These are phyloP conservation scores for Candida maesae DNA, from an alignment of 805 yeast species.

Conservation along the genomic window DNA sequence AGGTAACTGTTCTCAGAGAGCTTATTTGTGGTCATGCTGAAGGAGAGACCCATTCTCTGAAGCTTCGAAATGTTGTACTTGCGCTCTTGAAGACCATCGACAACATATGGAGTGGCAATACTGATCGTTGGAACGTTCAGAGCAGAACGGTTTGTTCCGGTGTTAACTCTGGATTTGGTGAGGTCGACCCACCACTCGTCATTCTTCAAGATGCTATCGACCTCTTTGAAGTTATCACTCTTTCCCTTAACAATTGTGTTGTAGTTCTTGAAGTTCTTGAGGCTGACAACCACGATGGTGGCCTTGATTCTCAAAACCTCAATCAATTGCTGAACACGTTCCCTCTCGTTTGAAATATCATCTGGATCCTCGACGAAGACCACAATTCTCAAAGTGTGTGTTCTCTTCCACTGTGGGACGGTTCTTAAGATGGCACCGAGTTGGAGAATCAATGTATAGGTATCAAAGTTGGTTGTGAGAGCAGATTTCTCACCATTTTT, in stretches of 20 bases:
- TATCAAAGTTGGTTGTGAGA: conserved; percentile 87
- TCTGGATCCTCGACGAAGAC: conserved; percentile 78
- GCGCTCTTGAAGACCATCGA: conserved; percentile 24
- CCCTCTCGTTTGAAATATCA: conserved; percentile 69
- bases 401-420: conserved; percentile 87
- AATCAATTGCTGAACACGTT: conserved; percentile 58
- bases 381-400: conserved; percentile 72
- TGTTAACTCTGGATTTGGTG: conserved; percentile 48
- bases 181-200: conserved; percentile 88
- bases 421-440: conserved; percentile 90
- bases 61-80: conserved; percentile 51
- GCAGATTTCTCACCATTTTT: conserved; percentile 62
- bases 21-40: conserved; percentile 67
- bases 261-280: conserved; percentile 57
- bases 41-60: conserved; percentile 73
- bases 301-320: conserved; percentile 84
- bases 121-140: conserved; percentile 33
- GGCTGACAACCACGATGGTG: conserved; percentile 66
- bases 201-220: conserved; percentile 47
- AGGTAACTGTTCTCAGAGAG: conserved; percentile 33
- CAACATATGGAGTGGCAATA: conserved; percentile 29
- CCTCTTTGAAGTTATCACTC: conserved; percentile 37
- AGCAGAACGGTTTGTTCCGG: conserved; percentile 12
- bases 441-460: conserved; percentile 90
- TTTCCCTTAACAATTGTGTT: conserved; percentile 75